A percentile compares a stretch with the other conserved stretches of the same genome.
Evolutionary conservation across 441 rosid genomes (phyloP).

Genomic region (Raphanus hybrid): DNA sequence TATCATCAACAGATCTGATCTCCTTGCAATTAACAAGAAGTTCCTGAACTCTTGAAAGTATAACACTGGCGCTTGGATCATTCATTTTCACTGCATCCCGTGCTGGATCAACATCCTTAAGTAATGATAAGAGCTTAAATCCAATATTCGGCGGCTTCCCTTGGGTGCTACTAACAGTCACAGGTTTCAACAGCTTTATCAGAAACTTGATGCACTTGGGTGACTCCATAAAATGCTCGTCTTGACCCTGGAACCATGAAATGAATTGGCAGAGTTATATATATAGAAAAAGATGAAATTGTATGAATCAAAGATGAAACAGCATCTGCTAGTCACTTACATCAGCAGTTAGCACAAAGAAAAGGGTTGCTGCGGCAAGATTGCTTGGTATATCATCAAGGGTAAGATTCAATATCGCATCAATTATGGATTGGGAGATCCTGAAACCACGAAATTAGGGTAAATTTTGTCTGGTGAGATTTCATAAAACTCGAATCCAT

Average conservation of each 20-base stretch:
- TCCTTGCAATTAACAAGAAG: slow-evolving; percentile 84
- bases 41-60: slow-evolving; percentile 76
- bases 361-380: slow-evolving; percentile 86
- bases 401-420: slow-evolving; percentile 81
- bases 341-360: slow-evolving; percentile 78
- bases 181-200: slow-evolving; percentile 85
- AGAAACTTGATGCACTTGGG: slow-evolving; percentile 71
- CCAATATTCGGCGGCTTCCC: slow-evolving; percentile 73
- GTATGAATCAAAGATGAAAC: slow-evolving; percentile 16
- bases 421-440: slow-evolving; percentile 77
- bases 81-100: slow-evolving; percentile 52
- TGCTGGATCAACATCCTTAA: slow-evolving; percentile 57
- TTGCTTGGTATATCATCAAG: slow-evolving; percentile 87
- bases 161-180: slow-evolving; percentile 52
- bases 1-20: slow-evolving; percentile 48
- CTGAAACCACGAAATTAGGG: slow-evolving; percentile 49
- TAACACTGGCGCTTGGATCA: slow-evolving; percentile 67
- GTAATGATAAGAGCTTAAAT: slow-evolving; percentile 75
- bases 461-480: background rate
- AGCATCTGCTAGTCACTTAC: slow-evolving; percentile 55
- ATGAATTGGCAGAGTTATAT: background rate
- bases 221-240: slow-evolving; percentile 87
- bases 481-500: background rate
- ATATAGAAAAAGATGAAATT: background rate
- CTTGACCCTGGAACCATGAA: slow-evolving; percentile 73